Percentiles rank a stretch among this genome's conserved stretches.
Conservation (phyloP, 768 basidiomycete species). For the Mycena maculata region DNA sequence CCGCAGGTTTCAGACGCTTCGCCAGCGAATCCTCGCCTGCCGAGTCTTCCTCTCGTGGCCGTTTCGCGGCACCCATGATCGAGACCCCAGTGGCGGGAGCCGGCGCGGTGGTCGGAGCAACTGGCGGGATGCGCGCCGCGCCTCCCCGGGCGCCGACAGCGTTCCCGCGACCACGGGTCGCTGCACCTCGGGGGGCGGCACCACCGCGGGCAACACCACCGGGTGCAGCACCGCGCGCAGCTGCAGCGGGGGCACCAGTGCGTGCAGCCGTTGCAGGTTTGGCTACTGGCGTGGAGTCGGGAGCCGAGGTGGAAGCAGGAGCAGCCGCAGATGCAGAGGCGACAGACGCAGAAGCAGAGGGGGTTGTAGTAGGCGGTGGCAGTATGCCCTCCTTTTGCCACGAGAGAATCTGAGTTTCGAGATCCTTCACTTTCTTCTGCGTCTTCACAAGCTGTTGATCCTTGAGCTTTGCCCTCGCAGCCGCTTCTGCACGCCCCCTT, state of each 20-base stretch:
- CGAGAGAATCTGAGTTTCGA: slow-evolving; percentile 71
- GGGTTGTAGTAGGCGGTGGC: slow-evolving; percentile 46
- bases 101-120: slow-evolving; percentile 35
- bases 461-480: slow-evolving; percentile 73
- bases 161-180: slow-evolving; percentile 45
- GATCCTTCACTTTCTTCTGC: slow-evolving; percentile 72
- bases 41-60: slow-evolving; percentile 68
- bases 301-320: slow-evolving; percentile 3
- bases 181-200: slow-evolving; percentile 24
- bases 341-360: slow-evolving; percentile 29
- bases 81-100: slow-evolving; percentile 56
- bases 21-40: slow-evolving; percentile 68
- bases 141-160: slow-evolving; percentile 46
- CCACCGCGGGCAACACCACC: slow-evolving; percentile 40
- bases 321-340: slow-evolving; percentile 42
- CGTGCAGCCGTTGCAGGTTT: slow-evolving; percentile 17
- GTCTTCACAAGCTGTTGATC: slow-evolving; percentile 74
- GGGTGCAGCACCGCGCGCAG: slow-evolving; percentile 37
- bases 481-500: slow-evolving; percentile 72
- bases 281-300: slow-evolving; percentile 24
- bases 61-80: slow-evolving; percentile 78
- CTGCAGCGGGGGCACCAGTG: slow-evolving; percentile 20
- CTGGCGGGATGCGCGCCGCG: slow-evolving; percentile 31
- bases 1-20: slow-evolving; percentile 74
- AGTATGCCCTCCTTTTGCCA: slow-evolving; percentile 64